A percentile compares a stretch with the other conserved stretches of the same genome.
Evolutionary conservation across 2,329 filamentous ascomycete species (phyloP).

Genomic region (Pseudogymnoascus destructans): DNA sequence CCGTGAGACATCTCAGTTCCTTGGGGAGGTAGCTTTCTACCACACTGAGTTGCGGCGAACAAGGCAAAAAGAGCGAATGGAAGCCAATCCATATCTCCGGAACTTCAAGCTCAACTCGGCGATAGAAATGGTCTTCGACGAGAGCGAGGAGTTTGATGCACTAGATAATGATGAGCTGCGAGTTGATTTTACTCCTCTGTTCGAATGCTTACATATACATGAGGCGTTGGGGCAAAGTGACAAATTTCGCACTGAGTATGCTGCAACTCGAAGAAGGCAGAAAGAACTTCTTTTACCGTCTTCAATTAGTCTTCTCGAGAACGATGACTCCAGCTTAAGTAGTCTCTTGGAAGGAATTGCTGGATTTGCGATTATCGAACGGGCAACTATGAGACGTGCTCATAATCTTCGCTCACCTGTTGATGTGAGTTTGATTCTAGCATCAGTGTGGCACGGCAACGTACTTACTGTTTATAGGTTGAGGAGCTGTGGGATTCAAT

Average conservation of each 20-base stretch:
- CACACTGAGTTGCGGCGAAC: constrained; percentile 80
- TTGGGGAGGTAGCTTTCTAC: constrained; percentile 93
- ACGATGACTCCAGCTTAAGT: constrained; percentile 77
- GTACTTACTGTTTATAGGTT: constrained; percentile 40
- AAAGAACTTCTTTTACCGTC: constrained; percentile 79
- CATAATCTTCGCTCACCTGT: constrained; percentile 69
- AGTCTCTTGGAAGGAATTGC: constrained; percentile 86
- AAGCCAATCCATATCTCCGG: constrained; percentile 59
- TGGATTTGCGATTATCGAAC: constrained; percentile 93
- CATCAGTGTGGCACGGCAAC: neutral
- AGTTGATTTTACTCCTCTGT: constrained; percentile 87
- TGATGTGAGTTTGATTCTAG: constrained; percentile 46
- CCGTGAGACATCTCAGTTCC: constrained; percentile 86
- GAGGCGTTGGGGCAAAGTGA: constrained; percentile 87
- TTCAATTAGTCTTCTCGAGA: constrained; percentile 62
- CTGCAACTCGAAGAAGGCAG: constrained; percentile 77
- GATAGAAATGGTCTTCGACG: constrained; percentile 89
- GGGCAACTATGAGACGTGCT: constrained; percentile 76
- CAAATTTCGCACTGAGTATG: constrained; percentile 81
- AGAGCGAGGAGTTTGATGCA: constrained; percentile 89
- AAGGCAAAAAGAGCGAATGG: constrained; percentile 69
- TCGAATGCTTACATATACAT: constrained; percentile 92
- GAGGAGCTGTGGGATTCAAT: constrained; percentile 98
- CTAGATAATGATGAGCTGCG: constrained; percentile 90
- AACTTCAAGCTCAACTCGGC: constrained; percentile 91